A percentile compares a stretch with the other conserved stretches of the same genome.
Evolutionary conservation across 805 yeast genomes (phyloP).

Genomic region (Lipomyces lipofer): DNA sequence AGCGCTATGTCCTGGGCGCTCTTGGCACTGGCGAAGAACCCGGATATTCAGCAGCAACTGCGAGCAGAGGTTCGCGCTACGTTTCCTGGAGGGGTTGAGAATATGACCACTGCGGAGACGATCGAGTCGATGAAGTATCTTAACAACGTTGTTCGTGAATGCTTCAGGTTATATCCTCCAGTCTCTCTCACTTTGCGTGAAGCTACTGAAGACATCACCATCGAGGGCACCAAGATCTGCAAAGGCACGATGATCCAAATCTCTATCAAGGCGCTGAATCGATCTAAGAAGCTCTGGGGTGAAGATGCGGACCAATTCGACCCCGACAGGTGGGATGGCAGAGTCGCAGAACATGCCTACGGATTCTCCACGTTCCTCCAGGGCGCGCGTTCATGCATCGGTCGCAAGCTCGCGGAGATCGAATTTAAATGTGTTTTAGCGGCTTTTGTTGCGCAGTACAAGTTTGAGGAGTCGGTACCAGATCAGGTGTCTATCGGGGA

Average conservation of each 20-base stretch:
- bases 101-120: constrained; percentile 9
- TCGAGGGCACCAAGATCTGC: constrained; percentile 7
- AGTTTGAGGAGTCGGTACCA: constrained; percentile 10
- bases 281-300: constrained; percentile 23
- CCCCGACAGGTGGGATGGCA: constrained; percentile 26
- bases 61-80: constrained; percentile 20
- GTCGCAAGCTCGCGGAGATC: constrained; percentile 23
- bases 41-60: constrained; percentile 16
- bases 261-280: constrained; percentile 13
- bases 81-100: constrained; percentile 22
- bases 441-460: constrained; percentile 16
- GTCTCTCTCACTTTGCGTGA: constrained; percentile 24
- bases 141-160: constrained; percentile 21
- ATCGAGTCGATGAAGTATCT: constrained; percentile 18
- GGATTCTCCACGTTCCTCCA: constrained; percentile 24
- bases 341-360: constrained; percentile 10
- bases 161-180: constrained; percentile 19
- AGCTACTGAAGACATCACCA: constrained; percentile 15
- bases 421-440: constrained; percentile 20
- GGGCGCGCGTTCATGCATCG: constrained; percentile 28
- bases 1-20: constrained; percentile 20
- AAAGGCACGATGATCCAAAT: constrained; percentile 22
- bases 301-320: constrained; percentile 22
- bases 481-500: constrained; percentile 6
- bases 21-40: constrained; percentile 12